phyloP scores from a whole-genome alignment of 169 alveolate species.

The Cryptosporidium ryanae region DNA sequence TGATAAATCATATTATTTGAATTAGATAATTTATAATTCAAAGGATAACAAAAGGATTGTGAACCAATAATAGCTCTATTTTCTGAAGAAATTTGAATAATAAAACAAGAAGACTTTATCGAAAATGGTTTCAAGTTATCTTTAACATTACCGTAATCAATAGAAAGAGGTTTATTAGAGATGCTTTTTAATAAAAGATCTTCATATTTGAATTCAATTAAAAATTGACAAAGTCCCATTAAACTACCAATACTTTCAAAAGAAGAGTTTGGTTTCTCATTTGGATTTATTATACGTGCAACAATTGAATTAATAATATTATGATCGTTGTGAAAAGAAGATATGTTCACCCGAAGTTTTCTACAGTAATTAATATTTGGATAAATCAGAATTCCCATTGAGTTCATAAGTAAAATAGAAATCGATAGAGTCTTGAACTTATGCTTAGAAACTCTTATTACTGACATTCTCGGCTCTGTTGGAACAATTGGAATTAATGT shows the following conservation, averaged over 20 bases:
- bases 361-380: slow-evolving; percentile 21
- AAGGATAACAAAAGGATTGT: slow-evolving; percentile 39
- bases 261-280: neutral
- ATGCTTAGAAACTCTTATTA: neutral
- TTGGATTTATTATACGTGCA: neutral
- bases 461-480: slow-evolving; percentile 4
- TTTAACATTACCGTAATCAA: neutral
- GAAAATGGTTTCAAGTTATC: neutral
- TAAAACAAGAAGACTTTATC: slow-evolving; percentile 9
- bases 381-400: slow-evolving; percentile 36
- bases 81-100: slow-evolving; percentile 26
- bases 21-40: neutral
- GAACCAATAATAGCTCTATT: slow-evolving; percentile 15
- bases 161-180: neutral
- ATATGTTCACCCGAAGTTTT: slow-evolving; percentile 3
- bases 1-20: no score
- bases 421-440: neutral
- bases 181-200: neutral
- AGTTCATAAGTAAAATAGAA: slow-evolving; percentile 26
- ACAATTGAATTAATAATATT: neutral
- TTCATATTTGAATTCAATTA: neutral
- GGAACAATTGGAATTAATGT: slow-evolving; percentile 11
- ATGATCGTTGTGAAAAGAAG: slow-evolving; percentile 3
- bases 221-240: neutral
- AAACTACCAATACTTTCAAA: slow-evolving; percentile 19